phyloP scores from a whole-genome alignment of 139 green algal genomes.

The Diplosphaera chodatii region DNA sequence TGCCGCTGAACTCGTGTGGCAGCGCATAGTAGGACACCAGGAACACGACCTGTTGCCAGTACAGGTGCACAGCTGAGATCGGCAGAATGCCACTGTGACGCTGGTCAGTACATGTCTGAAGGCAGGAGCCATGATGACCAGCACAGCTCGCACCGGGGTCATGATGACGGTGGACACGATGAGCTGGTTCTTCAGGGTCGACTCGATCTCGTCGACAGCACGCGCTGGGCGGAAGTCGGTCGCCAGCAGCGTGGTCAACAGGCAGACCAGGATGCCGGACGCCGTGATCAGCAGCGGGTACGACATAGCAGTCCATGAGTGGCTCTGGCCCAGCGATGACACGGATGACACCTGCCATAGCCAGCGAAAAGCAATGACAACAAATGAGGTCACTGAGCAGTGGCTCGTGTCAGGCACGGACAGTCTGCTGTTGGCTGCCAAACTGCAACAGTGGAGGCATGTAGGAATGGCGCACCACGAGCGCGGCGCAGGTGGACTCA shows the following conservation, averaged over 20 bases:
- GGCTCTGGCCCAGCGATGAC: constrained; percentile 50
- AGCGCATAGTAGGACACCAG: constrained; percentile 37
- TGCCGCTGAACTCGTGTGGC: constrained; percentile 53
- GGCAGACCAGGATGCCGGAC: constrained; percentile 86
- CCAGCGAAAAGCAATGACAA: no score
- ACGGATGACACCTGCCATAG: constrained; percentile 67
- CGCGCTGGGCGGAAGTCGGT: constrained; percentile 80
- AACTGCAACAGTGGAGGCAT: no score
- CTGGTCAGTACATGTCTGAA: no score
- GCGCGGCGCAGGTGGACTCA: constrained; percentile 91
- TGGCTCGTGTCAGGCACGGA: no score
- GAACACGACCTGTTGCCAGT: constrained; percentile 19
- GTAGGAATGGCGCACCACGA: constrained; percentile 45
- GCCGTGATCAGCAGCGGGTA: constrained; percentile 82
- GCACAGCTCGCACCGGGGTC: constrained; percentile 80
- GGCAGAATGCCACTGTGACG: no score
- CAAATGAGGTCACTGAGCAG: no score
- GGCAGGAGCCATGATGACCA: no score
- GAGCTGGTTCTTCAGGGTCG: constrained; percentile 90
- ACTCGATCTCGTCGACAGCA: constrained; percentile 74
- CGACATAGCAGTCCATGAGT: constrained; percentile 71
- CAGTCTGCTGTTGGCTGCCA: no score
- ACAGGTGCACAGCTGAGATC: no score
- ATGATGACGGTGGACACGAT: constrained; percentile 82
- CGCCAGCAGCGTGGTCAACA: constrained; percentile 83